A percentile compares a stretch with the other conserved stretches of the same genome.
Evolutionary conservation across 2,329 filamentous ascomycete species (phyloP).

Genomic region (Blastomyces silverae): DNA sequence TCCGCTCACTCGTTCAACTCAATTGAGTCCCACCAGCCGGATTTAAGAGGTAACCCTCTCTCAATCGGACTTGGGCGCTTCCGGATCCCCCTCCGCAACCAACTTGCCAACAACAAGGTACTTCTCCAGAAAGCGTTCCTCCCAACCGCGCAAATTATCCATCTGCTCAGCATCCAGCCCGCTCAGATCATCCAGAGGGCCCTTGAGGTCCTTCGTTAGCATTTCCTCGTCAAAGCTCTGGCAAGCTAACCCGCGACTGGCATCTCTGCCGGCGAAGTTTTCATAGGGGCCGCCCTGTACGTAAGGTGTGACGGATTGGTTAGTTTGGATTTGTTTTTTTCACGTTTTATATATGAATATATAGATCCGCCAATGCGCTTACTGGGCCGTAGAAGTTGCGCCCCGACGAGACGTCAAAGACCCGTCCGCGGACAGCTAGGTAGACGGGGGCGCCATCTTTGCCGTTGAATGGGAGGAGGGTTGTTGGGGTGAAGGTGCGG

Average conservation of each 20-base stretch:
- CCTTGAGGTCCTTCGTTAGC: constrained; percentile 85
- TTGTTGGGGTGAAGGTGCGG: constrained; percentile 74
- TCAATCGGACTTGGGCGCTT: constrained; percentile 24
- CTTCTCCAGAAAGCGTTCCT: constrained; percentile 87
- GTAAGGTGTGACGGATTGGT: neutral
- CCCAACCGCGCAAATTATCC: constrained; percentile 83
- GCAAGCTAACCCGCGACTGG: constrained; percentile 76
- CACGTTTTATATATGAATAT: neutral
- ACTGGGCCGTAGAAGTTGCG: constrained; percentile 89
- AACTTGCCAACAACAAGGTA: constrained; percentile 90
- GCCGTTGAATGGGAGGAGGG: constrained; percentile 82
- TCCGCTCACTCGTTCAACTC: neutral
- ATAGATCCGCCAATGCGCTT: constrained; percentile 15
- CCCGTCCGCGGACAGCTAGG: constrained; percentile 79
- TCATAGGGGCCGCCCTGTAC: constrained; percentile 72
- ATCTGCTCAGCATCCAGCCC: constrained; percentile 67
- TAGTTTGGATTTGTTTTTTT: neutral
- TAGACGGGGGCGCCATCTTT: constrained; percentile 67
- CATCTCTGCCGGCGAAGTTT: constrained; percentile 93
- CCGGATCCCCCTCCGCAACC: constrained; percentile 55
- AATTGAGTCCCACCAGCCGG: neutral
- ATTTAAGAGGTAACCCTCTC: neutral
- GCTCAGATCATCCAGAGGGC: constrained; percentile 67
- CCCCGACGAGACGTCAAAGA: constrained; percentile 84
- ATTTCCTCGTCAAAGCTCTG: constrained; percentile 93